A percentile compares a stretch with the other conserved stretches of the same genome.
Conservation (phyloP, 805 yeast genomes). For the Kodamaea hsintzibuensis region DNA sequence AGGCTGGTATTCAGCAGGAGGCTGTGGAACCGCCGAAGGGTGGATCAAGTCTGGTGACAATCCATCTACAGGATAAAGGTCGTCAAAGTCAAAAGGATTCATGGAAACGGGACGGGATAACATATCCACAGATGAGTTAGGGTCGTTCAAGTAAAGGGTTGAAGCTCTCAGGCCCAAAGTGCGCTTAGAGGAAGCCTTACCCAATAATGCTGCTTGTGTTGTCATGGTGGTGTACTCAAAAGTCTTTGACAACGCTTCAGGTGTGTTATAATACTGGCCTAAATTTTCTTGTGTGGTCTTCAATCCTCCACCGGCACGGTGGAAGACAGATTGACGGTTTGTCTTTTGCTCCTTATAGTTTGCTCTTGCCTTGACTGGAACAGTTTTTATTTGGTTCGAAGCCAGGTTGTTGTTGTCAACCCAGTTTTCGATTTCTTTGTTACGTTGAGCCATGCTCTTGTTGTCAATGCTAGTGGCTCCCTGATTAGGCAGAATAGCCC, state of each 20-base stretch:
- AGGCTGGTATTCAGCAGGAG: conserved; percentile 87
- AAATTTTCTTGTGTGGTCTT: conserved; percentile 42
- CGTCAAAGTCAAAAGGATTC: conserved; percentile 37
- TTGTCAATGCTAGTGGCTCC: conserved; percentile 70
- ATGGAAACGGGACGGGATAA: conserved; percentile 29
- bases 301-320: conserved; percentile 29
- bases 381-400: conserved; percentile 50
- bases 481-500: conserved; percentile 70
- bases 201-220: conserved; percentile 53
- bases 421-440: conserved; percentile 80
- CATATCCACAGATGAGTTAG: conserved; percentile 33
- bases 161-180: conserved; percentile 23
- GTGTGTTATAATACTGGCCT: conserved; percentile 36
- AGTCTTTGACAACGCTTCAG: conserved; percentile 33
- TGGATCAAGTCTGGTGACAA: conserved; percentile 62
- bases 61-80: conserved; percentile 40
- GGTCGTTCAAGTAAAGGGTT: conserved; percentile 30
- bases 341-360: conserved; percentile 39
- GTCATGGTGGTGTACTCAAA: conserved; percentile 63
- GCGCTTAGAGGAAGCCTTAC: conserved; percentile 12
- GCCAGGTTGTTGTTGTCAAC: conserved; percentile 50
- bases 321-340: conserved; percentile 44
- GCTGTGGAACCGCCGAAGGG: conserved; percentile 85
- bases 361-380: conserved; percentile 55
- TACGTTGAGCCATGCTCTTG: conserved; percentile 62